A percentile compares a stretch with the other conserved stretches of the same genome.
Evolutionary conservation across 2,329 filamentous ascomycete genomes (phyloP).

Genomic region (Cercospora sp.): DNA sequence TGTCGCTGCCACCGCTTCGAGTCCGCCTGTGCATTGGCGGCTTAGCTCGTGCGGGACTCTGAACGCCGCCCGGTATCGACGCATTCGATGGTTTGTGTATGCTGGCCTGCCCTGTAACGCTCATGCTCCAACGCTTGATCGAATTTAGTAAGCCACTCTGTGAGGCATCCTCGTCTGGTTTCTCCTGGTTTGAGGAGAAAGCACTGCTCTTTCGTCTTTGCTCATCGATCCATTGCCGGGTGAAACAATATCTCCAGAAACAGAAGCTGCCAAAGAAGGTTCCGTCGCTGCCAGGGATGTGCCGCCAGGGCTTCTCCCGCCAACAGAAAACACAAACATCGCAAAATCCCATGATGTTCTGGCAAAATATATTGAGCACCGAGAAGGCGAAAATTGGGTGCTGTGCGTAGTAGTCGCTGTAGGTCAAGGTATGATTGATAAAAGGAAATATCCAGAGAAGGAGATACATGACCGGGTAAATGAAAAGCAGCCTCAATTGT

Average conservation of each 20-base stretch:
- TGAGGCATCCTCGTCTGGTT: slow-evolving; percentile 9
- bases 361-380: slow-evolving; percentile 56
- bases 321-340: slow-evolving; percentile 68
- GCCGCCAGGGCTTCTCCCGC: slow-evolving; percentile 70
- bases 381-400: slow-evolving; percentile 59
- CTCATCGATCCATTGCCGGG: slow-evolving; percentile 14
- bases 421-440: slow-evolving; percentile 61
- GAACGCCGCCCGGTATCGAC: background rate
- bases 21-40: slow-evolving; percentile 31
- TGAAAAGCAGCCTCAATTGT: slow-evolving; percentile 70
- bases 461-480: slow-evolving; percentile 73
- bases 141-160: slow-evolving; percentile 22
- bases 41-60: slow-evolving; percentile 10
- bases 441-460: slow-evolving; percentile 73
- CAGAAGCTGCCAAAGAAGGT: slow-evolving; percentile 44
- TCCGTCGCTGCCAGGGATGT: slow-evolving; percentile 50
- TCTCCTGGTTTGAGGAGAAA: background rate
- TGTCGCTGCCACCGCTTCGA: slow-evolving; percentile 36
- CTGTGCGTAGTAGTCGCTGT: slow-evolving; percentile 53
- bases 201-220: slow-evolving; percentile 21
- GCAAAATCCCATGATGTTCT: slow-evolving; percentile 66
- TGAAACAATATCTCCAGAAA: slow-evolving; percentile 34
- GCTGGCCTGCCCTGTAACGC: slow-evolving; percentile 14
- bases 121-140: slow-evolving; percentile 26
- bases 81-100: slow-evolving; percentile 13